Percentiles rank a stretch among this genome's conserved stretches.
Conservation (phyloP, 139 green algal genomes). For the Chlamydomonas urium region DNA sequence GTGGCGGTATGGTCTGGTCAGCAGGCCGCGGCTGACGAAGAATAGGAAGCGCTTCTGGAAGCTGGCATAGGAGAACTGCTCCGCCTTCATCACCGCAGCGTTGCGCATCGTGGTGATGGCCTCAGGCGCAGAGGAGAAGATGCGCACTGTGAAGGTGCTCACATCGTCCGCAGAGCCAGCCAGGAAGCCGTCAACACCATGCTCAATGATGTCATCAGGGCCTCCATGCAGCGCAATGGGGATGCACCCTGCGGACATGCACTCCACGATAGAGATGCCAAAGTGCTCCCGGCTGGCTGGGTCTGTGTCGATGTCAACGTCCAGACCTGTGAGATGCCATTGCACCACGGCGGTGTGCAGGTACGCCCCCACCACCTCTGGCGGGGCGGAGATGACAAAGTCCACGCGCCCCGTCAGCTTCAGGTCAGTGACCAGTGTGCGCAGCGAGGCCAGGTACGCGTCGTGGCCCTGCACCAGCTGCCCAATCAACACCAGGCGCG, state of each 20-base stretch:
- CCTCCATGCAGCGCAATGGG: constrained; percentile 62
- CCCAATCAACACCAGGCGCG: neutral
- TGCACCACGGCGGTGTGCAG: constrained; percentile 9
- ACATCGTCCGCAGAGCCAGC: neutral
- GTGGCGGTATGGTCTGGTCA: too few relatives aligned
- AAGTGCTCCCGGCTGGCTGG: constrained; percentile 82
- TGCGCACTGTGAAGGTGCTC: neutral
- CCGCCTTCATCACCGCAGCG: too few relatives aligned
- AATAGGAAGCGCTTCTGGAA: neutral
- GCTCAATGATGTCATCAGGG: constrained; percentile 4
- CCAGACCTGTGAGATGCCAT: constrained; percentile 12
- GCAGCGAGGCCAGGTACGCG: neutral
- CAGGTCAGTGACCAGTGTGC: neutral
- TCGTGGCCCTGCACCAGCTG: constrained; percentile 2
- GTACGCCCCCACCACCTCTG: neutral
- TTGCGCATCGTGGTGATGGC: neutral
- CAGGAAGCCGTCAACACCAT: neutral
- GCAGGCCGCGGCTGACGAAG: neutral
- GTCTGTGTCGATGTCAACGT: neutral
- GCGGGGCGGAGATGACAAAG: neutral
- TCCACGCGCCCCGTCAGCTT: neutral
- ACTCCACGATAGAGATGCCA: constrained; percentile 96
- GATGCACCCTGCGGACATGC: constrained; percentile 90
- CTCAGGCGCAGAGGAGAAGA: neutral
- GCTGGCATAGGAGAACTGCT: neutral